A percentile compares a stretch with the other conserved stretches of the same genome.
These are phyloP conservation scores for Starmerella stigmatis DNA, from an alignment of 805 yeast genomes.

Conservation along the genomic window DNA sequence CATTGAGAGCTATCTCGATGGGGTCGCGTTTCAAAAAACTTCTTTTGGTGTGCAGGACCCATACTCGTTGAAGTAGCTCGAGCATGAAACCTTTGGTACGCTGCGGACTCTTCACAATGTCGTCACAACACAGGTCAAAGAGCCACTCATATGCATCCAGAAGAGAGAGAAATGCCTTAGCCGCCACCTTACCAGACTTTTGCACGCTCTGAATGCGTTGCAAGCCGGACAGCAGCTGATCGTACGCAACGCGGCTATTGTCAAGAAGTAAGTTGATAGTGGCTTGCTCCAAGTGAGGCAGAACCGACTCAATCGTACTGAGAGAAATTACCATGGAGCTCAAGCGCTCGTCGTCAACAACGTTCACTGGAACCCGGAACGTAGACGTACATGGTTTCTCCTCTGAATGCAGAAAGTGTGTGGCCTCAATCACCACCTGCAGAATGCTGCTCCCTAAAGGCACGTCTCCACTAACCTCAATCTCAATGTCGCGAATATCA, in stretches of 20 bases:
- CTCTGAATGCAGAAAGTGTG: not conserved
- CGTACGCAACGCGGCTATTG: constrained; percentile 1
- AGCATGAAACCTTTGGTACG: not conserved
- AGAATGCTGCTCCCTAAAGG: not conserved
- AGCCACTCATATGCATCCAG: not conserved
- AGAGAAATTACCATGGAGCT: not conserved
- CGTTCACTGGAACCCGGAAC: not conserved
- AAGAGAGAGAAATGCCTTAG: not conserved
- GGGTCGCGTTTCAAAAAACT: not conserved
- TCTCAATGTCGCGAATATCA: not conserved
- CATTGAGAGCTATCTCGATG: no score
- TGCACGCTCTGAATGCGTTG: not conserved
- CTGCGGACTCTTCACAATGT: constrained; percentile 3
- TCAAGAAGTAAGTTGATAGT: not conserved
- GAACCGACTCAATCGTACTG: not conserved
- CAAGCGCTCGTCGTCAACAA: not conserved
- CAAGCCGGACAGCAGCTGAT: not conserved
- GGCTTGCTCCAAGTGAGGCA: not conserved
- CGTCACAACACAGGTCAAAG: constrained; percentile 10
- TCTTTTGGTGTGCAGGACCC: not conserved
- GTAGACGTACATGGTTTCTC: not conserved
- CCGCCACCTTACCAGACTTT: not conserved
- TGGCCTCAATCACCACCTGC: not conserved
- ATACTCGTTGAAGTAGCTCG: constrained; percentile 4
- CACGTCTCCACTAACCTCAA: not conserved